Base-by-base conservation (phyloP, 169 alveolate species). In the Babesia divergens region DNA sequence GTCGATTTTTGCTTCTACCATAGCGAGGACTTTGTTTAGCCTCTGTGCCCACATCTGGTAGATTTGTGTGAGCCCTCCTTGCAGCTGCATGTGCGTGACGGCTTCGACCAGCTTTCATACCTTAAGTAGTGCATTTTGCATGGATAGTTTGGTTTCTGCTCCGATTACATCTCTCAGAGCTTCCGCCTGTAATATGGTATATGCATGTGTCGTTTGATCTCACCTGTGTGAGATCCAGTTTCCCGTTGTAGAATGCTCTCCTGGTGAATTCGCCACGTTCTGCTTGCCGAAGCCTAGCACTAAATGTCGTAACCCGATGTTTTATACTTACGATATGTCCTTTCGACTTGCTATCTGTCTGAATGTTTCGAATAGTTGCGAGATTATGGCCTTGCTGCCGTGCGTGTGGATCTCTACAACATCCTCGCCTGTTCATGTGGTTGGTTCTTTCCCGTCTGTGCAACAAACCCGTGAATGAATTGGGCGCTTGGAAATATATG, bases 381-480 rank as follows among this genome's bases (percentile, higher is more conserved):
- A 47, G 6, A 87, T 71, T 26, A 87, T 66, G 16, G 82, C 79
- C 16, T 69, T 74, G 65, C 84, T 83, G 7, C 92, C 92, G 67
- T 87, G 92, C 16, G 91, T 83, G 37, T 87, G 89, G 7, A 87
- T 66, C 37, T 87, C 92, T n/a, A 87, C 89, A 0, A 83, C 84
- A n/a, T 87, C 92, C 26, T 87, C 92, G n/a, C 92, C 92, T 77
- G 64, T 14, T 2, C 8, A 24, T 24, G 34, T 47, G 18, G 51
- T 66, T 13, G 34, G 26, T 18, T 42, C 26, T 22, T 32, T 7
- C 32, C 29, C 22, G 37, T 26, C 11, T n/a, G 11, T 13, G 22
- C 24, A 13, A 22, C 50, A 18, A 22, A 80, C 88, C 88, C 11
- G 92, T 87, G 42, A 54, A 87, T 9, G 92, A 87, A 24, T 83